Evolutionary conservation across 495 filamentous ascomycete species (phyloP).

Genomic region (Tuber borchii): DNA sequence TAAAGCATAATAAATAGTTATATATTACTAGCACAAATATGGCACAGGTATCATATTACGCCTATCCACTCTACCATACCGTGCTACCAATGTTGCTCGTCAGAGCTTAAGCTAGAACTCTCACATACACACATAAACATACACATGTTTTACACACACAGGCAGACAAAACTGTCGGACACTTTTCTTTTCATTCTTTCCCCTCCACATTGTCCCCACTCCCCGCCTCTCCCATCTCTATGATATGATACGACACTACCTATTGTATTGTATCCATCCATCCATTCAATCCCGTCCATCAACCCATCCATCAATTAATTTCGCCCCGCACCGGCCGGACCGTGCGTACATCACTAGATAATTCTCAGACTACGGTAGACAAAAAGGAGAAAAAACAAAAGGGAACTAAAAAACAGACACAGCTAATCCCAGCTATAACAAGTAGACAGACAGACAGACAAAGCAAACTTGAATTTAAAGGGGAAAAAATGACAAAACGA

Average conservation of each 20-base stretch:
- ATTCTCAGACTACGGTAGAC: not conserved
- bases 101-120: not conserved
- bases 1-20: constrained; percentile 12
- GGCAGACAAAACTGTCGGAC: constrained; percentile 3
- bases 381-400: not conserved
- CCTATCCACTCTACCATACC: not conserved
- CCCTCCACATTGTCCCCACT: not conserved
- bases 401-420: not conserved
- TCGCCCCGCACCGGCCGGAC: not conserved
- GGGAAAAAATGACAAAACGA: not conserved
- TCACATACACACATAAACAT: not conserved
- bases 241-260: constrained; percentile 4
- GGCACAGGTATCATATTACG: not conserved
- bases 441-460: not conserved
- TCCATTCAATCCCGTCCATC: constrained; percentile 11
- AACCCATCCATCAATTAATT: constrained; percentile 5
- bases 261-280: not conserved
- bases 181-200: not conserved
- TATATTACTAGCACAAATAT: not conserved
- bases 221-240: not conserved
- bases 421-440: not conserved
- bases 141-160: too few species aligned
- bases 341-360: not conserved
- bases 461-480: not conserved
- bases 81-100: not conserved